Evolutionary conservation across 306 rosid genomes (phyloP), one percentile per base, ranked within the genome.

Genomic region (Lathyrus sativus): DNA sequence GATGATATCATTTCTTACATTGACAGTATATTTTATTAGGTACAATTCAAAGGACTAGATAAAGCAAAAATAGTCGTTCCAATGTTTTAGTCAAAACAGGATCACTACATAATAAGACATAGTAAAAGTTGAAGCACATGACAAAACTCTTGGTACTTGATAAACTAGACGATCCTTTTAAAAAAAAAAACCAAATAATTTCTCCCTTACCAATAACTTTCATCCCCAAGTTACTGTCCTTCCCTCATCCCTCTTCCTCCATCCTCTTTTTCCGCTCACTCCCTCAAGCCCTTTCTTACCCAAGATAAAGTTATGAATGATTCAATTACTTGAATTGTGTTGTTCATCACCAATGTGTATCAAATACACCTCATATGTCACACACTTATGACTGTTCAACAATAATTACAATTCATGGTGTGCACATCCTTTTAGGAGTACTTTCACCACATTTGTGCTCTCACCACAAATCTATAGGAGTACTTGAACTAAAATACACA

Each of bases 401-500:
- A 60, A 11, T 45, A 28, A 49, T 24, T 9, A 42, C 11, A 56
- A 26, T 26, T 48, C n/a, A 45, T 10, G n/a, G 17, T 7, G 62
- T 50, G 35, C 4, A 56, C 7, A 64, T 45, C 62, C 60, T 29
- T 46, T 39, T 11, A 13, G 44, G 57, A 26, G 10, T 29, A 15
- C 61, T 48, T 70, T 59, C 24, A n/a, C n/a, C n/a, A n/a, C n/a
- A n/a, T n/a, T n/a, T n/a, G n/a, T n/a, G n/a, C n/a, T n/a, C n/a
- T n/a, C n/a, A 53, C 18, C 45, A 44, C 37, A 66, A 35, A 49
- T 41, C 44, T 29, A 35, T 12, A 13, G 45, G 58, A 43, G 43
- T 14, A 72, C 19, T 33, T 42, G 39, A 58, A 58, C 60, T 62
- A 48, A 63, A 63, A 63, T 56, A 56, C 65, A 62, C 67, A 14